Base-by-base conservation (phyloP, 768 basidiomycete genomes). In the Lenzites betulinus region DNA sequence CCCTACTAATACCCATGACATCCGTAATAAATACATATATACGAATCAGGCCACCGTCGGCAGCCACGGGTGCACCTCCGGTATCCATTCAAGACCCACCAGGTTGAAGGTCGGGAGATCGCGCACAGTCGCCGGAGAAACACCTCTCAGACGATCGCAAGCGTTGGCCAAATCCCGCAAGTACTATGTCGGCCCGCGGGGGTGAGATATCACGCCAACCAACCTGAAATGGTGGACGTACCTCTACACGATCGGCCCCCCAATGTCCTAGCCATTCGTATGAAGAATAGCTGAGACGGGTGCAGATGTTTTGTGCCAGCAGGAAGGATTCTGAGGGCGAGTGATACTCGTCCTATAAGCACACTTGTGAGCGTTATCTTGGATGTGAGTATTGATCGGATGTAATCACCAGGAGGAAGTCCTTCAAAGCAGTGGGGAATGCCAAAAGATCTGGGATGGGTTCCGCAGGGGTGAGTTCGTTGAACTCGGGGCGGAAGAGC, bases 401-500 rank as follows among this genome's bases (percentile, higher is more conserved):
- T 2, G 33, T n/a, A 41, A 73, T 47, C 61, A 81, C 81, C 68
- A 76, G 70, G 38, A 77, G 66, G 2, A 79, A 68, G 16, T 76
- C 75, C 6, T 70, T 67, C 63, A 79, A 82, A 2, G 73, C 69
- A 0, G 71, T 59, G 12, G 78, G 74, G 63, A 89, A 86, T n/a
- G 73, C 65, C 15, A 76, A 65, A n/a, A 87, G 75, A 46, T 82
- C 78, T 0, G 88, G 88, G n/a, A 82, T 77, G 0, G 77, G 81
- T n/a, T 86, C 68, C 0, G 79, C 77, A 3, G 77, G 73, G 0
- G 70, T 72, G 11, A 81, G 75, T n/a, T 76, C 73, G 6, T 84
- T 81, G 64, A 90, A 90, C 50, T 83, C 82, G 0, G 79, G 73
- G 23, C 76, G 70, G 63, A 86, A 90, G 0, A 89, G 86, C 91